Conservation (phyloP, 331 rosid species). For the Acacia pycnantha region DNA sequence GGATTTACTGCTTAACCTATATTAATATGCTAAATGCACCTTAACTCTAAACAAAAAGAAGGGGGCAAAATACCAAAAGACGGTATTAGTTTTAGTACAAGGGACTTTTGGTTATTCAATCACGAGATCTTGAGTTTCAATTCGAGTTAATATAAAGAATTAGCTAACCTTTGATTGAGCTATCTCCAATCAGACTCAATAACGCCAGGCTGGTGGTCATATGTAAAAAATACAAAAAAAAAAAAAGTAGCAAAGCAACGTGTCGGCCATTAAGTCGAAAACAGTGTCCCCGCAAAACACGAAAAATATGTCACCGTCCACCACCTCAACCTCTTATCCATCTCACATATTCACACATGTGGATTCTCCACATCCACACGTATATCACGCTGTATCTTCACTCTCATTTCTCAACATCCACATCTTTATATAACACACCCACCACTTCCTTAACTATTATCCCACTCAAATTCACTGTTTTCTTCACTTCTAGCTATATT, state of each 20-base stretch:
- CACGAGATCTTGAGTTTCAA: too few species aligned
- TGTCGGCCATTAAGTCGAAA: neutral
- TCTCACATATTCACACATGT: neutral
- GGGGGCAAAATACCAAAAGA: too few species aligned
- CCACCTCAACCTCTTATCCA: neutral
- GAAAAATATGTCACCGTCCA: neutral
- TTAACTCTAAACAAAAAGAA: too few species aligned
- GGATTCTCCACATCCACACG: neutral
- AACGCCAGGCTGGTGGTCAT: too few species aligned
- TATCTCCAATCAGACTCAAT: too few species aligned
- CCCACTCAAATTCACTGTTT: neutral
- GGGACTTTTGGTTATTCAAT: too few species aligned
- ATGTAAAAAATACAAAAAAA: too few species aligned
- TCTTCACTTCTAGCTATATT: neutral
- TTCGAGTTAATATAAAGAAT: too few species aligned
- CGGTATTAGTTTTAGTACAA: too few species aligned
- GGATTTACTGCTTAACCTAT: too few species aligned
- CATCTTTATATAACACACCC: neutral
- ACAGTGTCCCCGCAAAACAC: neutral
- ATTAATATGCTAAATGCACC: too few species aligned
- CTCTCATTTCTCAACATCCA: neutral
- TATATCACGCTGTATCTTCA: neutral
- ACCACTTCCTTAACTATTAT: neutral
- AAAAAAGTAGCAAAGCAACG: neutral
- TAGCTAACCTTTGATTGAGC: too few species aligned